Conservation (phyloP, 441 rosid species). For the Euphorbia schlechtendalii region DNA sequence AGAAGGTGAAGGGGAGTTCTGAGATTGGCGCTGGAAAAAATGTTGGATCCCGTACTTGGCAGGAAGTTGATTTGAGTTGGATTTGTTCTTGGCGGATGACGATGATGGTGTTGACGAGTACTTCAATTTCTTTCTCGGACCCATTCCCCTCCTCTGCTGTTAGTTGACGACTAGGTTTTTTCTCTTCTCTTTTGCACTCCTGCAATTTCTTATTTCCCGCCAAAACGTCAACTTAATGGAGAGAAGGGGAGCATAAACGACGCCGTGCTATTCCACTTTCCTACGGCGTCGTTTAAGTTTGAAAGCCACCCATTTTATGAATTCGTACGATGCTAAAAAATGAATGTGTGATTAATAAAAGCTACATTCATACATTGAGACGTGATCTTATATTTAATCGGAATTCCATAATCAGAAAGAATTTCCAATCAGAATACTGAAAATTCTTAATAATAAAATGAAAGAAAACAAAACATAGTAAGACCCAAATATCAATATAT, state of each 20-base stretch:
- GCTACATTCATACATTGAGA: no score
- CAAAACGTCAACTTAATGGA: neutral
- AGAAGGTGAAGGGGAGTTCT: constrained; percentile 26
- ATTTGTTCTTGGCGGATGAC: constrained; percentile 5
- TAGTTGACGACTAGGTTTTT: neutral
- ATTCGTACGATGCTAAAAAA: no score
- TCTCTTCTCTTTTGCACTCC: neutral
- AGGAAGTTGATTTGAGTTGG: constrained; percentile 24
- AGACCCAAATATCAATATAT: no score
- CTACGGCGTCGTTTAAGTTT: neutral
- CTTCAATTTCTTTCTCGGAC: constrained; percentile 69
- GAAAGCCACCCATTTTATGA: no score
- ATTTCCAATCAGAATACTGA: no score
- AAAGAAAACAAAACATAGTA: no score
- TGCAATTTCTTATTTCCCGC: constrained; percentile 4
- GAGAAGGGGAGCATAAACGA: neutral
- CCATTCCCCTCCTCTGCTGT: constrained; percentile 30
- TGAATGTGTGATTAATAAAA: no score
- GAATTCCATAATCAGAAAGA: no score
- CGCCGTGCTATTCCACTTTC: neutral
- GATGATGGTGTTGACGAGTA: constrained; percentile 31
- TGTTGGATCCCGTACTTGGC: constrained; percentile 80
- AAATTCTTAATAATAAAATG: no score
- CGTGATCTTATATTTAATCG: no score
- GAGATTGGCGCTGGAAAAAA: constrained; percentile 81